Evolutionary conservation across 495 filamentous ascomycete genomes (phyloP).

Genomic region (Penicillium mononematosum): DNA sequence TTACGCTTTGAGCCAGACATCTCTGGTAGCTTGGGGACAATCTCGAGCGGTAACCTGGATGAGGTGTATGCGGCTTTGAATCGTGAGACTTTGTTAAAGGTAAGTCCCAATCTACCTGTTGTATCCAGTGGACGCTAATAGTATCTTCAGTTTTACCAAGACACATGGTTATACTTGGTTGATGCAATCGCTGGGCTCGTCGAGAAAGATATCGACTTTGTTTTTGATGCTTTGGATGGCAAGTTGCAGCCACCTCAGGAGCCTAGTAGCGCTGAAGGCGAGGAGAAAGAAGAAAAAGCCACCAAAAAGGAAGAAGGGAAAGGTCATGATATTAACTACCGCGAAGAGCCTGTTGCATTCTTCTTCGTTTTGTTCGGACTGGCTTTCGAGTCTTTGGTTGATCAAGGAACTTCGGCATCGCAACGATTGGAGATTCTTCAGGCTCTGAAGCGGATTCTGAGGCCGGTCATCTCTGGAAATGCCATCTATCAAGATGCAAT

Average conservation of each 20-base stretch:
- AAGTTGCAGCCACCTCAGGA: slow-evolving; percentile 47
- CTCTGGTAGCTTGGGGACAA: slow-evolving; percentile 76
- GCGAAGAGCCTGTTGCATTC: slow-evolving; percentile 96
- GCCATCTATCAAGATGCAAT: slow-evolving; percentile 94
- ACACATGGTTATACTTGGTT: slow-evolving; percentile 93
- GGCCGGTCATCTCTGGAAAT: slow-evolving; percentile 91
- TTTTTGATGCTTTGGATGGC: slow-evolving; percentile 93
- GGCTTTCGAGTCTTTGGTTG: slow-evolving; percentile 90
- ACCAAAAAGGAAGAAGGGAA: slow-evolving; percentile 49
- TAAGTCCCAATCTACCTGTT: slow-evolving; percentile 26
- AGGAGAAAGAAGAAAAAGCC: slow-evolving; percentile 46
- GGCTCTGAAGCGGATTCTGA: slow-evolving; percentile 90
- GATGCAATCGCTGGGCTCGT: slow-evolving; percentile 98
- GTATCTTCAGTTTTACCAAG: slow-evolving; percentile 77
- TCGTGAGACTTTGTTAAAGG: slow-evolving; percentile 82
- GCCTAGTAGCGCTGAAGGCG: slow-evolving; percentile 41
- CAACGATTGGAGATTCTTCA: slow-evolving; percentile 87
- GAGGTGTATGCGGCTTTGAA: slow-evolving; percentile 92
- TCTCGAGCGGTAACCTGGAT: slow-evolving; percentile 73
- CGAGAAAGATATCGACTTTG: slow-evolving; percentile 94
- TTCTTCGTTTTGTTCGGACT: slow-evolving; percentile 98
- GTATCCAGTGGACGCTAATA: slow-evolving; percentile 21
- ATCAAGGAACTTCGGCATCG: slow-evolving; percentile 68
- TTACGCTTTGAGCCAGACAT: slow-evolving; percentile 96
- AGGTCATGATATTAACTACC: slow-evolving; percentile 85